Base-by-base conservation (phyloP, 495 filamentous ascomycete species). In the Daldinia caldariorum region DNA sequence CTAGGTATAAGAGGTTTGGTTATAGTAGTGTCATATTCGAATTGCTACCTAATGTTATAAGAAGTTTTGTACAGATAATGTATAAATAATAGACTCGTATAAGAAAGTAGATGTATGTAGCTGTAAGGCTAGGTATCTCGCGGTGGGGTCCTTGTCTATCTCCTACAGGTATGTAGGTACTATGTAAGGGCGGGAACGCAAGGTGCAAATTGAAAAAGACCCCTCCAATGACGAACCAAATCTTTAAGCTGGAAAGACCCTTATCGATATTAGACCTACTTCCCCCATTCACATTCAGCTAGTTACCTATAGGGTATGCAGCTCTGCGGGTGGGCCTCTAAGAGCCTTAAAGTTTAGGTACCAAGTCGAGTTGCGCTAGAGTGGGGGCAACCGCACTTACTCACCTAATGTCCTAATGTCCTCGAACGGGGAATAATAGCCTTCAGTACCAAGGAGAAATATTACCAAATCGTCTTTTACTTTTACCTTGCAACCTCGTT, bases 201-300 rank as follows among this genome's bases (percentile, higher is more conserved):
- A 47, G 67, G 67, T 59, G 58, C 50, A 67, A 16, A 26, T 26
- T 26, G 26, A 63, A 37, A 58, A 18, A 18, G 18, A 64, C 59
- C 69, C 65, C 64, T 68, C 64, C 65, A 59, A 72, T 72, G 65
- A 72, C 70, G 65, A 65, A 65, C 26, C 35, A 49, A 61, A 47
- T 18, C 16, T 58, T 49, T 58, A 61, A 56, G 38, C 61, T 65
- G 6, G 34, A 53, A 59, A 31, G 63, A 57, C 55, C 58, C 63
- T 71, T 71, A 71, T 71, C 69, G 69, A 71, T 71, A 66, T 26
- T 26, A 26, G 35, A 51, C 7, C 16, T 6, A 37, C 32, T 66
- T 26, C 41, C 56, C 45, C n/a, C n/a, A n/a, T n/a, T n/a, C n/a
- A n/a, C 1, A 57, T 60, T 41, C 47, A 57, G 61, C 22, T 70